These are phyloP conservation scores for Elsinoe arachidis DNA, from an alignment of 2,329 filamentous ascomycete genomes.

Conservation along the genomic window DNA sequence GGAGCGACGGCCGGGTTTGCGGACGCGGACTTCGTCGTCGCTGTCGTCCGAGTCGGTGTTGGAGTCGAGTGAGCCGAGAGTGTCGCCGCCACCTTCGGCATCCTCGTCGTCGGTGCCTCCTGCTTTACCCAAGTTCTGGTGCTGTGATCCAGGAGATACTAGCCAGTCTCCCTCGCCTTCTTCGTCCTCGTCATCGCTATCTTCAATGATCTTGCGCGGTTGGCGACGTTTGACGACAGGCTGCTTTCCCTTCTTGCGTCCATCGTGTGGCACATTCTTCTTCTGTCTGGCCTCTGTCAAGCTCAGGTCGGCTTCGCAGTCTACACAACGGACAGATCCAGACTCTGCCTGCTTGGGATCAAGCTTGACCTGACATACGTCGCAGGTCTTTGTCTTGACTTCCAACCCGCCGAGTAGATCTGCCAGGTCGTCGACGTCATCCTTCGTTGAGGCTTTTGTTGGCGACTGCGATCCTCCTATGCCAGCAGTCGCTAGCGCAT, in stretches of 20 bases:
- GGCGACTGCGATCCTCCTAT: conserved; percentile 36
- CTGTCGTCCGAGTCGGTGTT: conserved; percentile 45
- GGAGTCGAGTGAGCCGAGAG: conserved; percentile 64
- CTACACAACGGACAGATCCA: conserved; percentile 55
- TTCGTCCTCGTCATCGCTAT: conserved; percentile 54
- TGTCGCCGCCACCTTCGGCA: conserved; percentile 77
- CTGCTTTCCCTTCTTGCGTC: conserved; percentile 18
- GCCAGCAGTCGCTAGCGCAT: conserved; percentile 59
- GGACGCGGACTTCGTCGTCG: conserved; percentile 26
- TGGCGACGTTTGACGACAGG: conserved; percentile 32
- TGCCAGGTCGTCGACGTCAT: conserved; percentile 72
- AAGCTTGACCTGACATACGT: conserved; percentile 69
- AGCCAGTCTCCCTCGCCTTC: conserved; percentile 69
- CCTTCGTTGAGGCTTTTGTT: conserved; percentile 35
- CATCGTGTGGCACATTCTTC: conserved; percentile 22
- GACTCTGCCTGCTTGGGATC: conserved; percentile 45
- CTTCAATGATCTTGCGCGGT: conserved; percentile 50
- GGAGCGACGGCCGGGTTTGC: conserved; percentile 23
- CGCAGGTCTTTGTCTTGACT: conserved; percentile 68
- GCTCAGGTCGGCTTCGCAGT: conserved; percentile 65
- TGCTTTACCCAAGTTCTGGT: conserved; percentile 48
- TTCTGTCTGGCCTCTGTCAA: conserved; percentile 23
- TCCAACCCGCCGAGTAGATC: conserved; percentile 79
- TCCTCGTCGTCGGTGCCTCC: conserved; percentile 84
- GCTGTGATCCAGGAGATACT: conserved; percentile 58